Conservation (phyloP, 1,139 yeast species). For the Taphrina deformans region DNA sequence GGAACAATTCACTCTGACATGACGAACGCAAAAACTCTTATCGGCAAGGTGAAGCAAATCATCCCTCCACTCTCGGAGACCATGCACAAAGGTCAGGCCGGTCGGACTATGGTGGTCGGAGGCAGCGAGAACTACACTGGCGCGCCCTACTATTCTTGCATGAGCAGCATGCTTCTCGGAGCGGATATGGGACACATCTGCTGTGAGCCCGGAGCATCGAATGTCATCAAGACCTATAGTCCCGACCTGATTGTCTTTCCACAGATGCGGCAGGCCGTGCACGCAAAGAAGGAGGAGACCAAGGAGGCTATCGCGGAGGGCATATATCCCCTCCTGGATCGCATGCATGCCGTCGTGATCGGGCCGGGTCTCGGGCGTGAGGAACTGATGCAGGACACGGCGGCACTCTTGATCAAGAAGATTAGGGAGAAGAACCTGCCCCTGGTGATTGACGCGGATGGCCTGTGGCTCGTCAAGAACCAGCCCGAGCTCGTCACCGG, state of each 20-base stretch:
- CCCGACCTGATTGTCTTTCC: constrained; percentile 98
- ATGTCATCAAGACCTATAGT: constrained; percentile 79
- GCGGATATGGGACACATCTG: constrained; percentile 86
- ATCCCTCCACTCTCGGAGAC: constrained; percentile 27
- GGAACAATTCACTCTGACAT: too few species aligned
- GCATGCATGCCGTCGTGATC: constrained; percentile 77
- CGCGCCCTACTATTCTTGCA: constrained; percentile 78
- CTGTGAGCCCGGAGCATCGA: constrained; percentile 76
- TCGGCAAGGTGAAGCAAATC: constrained; percentile 26
- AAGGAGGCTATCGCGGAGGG: constrained; percentile 55
- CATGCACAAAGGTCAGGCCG: constrained; percentile 92
- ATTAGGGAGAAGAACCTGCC: constrained; percentile 59
- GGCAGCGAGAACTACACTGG: constrained; percentile 97
- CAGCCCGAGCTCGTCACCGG: constrained; percentile 58
- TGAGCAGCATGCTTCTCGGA: constrained; percentile 56
- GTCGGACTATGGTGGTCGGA: constrained; percentile 82
- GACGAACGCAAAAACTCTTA: not conserved
- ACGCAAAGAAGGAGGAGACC: constrained; percentile 11
- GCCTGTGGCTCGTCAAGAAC: constrained; percentile 62
- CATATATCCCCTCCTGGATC: constrained; percentile 55
- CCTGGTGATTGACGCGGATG: constrained; percentile 86
- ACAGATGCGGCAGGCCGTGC: constrained; percentile 53
- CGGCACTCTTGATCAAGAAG: constrained; percentile 59
- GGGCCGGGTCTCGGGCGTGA: constrained; percentile 97
- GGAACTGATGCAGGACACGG: constrained; percentile 60